A percentile compares a stretch with the other conserved stretches of the same genome.
Conservation (phyloP, 768 basidiomycete genomes). For the Aureoboletus auriporus region DNA sequence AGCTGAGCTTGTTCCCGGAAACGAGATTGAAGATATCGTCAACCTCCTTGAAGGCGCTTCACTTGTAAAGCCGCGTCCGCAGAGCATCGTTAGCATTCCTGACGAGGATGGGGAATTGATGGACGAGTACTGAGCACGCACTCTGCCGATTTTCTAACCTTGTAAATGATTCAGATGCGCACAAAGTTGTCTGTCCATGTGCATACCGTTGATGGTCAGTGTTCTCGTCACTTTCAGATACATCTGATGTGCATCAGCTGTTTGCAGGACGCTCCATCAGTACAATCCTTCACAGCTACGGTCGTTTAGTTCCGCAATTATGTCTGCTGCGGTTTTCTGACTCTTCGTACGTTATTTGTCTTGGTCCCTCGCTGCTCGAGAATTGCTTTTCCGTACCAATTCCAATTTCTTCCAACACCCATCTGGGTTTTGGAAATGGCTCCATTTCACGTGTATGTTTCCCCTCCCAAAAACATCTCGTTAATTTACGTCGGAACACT, state of each 20-base stretch:
- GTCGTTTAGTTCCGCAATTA: slow-evolving; percentile 30
- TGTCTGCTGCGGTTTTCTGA: slow-evolving; percentile 20
- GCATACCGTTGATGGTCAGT: slow-evolving; percentile 20
- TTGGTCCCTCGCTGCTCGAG: slow-evolving; percentile 14
- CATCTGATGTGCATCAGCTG: not conserved
- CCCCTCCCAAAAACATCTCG: slow-evolving; percentile 6
- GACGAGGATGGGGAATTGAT: slow-evolving; percentile 54
- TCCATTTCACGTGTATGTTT: slow-evolving; percentile 8
- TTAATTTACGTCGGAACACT: slow-evolving; percentile 9
- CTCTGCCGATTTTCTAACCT: slow-evolving; percentile 3
- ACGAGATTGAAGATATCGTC: slow-evolving; percentile 63
- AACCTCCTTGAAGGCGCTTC: slow-evolving; percentile 50
- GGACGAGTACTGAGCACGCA: slow-evolving; percentile 43
- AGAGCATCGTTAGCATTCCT: slow-evolving; percentile 46
- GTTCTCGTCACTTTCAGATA: not conserved
- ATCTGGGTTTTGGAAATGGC: slow-evolving; percentile 6
- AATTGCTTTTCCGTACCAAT: slow-evolving; percentile 3
- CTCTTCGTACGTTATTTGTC: slow-evolving; percentile 15
- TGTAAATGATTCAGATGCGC: slow-evolving; percentile 22
- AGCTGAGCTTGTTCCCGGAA: slow-evolving; percentile 14
- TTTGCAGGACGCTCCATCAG: slow-evolving; percentile 8
- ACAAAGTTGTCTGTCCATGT: slow-evolving; percentile 23
- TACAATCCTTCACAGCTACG: slow-evolving; percentile 26
- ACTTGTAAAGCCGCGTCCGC: slow-evolving; percentile 37
- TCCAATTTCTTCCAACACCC: not conserved